Base-by-base conservation (phyloP, 78 protist species). In the Guillardia theta region DNA sequence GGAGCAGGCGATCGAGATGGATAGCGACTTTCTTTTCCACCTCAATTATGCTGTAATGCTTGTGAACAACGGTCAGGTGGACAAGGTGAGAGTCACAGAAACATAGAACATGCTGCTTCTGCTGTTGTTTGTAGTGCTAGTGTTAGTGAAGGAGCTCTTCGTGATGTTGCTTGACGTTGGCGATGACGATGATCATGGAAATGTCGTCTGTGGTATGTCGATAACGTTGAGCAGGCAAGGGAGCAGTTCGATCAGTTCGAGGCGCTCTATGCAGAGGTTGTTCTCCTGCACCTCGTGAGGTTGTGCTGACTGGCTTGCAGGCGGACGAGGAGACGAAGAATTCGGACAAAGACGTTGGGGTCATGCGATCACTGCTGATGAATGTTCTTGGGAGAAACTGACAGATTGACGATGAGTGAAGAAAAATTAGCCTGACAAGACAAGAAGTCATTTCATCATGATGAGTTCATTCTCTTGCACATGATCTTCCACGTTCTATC, bases 31-130 rank as follows among this genome's bases (percentile, higher is more conserved):
- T 80, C 58, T 94, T 21, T 96, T 96, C 77, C 88, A 96, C 30
- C 93, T 96, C 76, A 95, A 95, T 83, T 96, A 45, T 48, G 90
- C 95, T 22, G 93, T 95, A 41, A 95, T 93, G 24, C 95, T 96
- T 9, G 58, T 9, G 53, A 94, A 94, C 92, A 45, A 94, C 64
- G 95, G 80, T 36, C 94, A 93, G 50, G 12, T 27, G 0, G 93
- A 92, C 70, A 1, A 6, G 27, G 70, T 6, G 39, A 10, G 58
- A 19, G 58, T 15, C 15, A 15, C 58, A 19, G 58, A 19, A 10
- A 10, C 58, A 19, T 50, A 19, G 10, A 10, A 10, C 58, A 10
- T 50, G 30, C 15, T 10, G 10, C 15, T 50, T 15, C 58, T 15
- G 30, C 15, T 50, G 58, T 50, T 15, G 10, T 50, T 50, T 50